Evolutionary conservation across 2,329 filamentous ascomycete species (phyloP).

Genomic region (Fusarium irregulare): DNA sequence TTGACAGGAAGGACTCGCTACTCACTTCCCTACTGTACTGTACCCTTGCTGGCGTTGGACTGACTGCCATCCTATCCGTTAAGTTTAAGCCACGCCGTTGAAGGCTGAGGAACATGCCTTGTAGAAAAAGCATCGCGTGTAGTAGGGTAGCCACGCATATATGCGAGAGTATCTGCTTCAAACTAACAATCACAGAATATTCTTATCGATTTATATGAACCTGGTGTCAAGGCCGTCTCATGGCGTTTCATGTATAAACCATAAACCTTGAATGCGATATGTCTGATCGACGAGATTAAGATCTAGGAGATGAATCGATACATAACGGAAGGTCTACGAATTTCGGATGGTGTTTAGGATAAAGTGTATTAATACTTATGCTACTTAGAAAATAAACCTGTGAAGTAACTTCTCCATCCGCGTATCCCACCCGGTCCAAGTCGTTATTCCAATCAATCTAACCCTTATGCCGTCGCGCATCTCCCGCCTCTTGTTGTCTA

Average conservation of each 20-base stretch:
- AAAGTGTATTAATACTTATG: conserved; percentile 7
- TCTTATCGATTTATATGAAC: background rate
- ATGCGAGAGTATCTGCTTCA: background rate
- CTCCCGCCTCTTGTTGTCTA: conserved; percentile 6
- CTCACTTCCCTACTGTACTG: background rate
- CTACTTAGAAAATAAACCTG: background rate
- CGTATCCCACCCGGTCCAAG: conserved; percentile 1
- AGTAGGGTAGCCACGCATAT: background rate
- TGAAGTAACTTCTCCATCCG: conserved; percentile 2
- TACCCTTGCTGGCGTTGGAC: conserved; percentile 32
- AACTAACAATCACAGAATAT: background rate
- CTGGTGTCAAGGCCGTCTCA: background rate
- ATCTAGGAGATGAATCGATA: background rate
- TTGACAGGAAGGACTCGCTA: conserved; percentile 14
- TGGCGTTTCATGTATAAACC: background rate
- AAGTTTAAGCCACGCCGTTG: conserved; percentile 10
- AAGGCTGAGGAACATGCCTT: background rate
- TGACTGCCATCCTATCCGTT: background rate
- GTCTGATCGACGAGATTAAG: background rate
- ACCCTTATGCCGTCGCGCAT: background rate
- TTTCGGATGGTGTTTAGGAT: background rate
- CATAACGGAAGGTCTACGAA: background rate
- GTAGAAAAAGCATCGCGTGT: background rate
- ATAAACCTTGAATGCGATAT: background rate
- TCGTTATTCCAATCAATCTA: conserved; percentile 8